These are phyloP conservation scores for Nakaseomyces bracarensis DNA, from an alignment of 1,139 yeast genomes.

Conservation along the genomic window DNA sequence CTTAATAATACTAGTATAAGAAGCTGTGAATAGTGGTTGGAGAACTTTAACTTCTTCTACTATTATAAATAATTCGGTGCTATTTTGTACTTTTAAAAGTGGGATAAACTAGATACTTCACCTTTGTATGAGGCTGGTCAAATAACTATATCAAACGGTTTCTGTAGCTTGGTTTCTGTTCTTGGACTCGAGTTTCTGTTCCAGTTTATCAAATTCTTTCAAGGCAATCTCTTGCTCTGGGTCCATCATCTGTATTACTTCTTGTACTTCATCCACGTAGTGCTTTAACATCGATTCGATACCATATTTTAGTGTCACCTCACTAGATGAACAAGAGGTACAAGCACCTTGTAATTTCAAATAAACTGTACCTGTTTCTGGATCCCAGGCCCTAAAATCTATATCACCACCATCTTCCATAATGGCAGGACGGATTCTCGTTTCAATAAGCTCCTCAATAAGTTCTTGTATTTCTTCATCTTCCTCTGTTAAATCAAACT, in stretches of 20 bases:
- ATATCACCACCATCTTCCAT: constrained; percentile 84
- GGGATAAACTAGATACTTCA: too few relatives aligned
- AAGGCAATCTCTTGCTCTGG: constrained; percentile 36
- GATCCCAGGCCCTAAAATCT: constrained; percentile 59
- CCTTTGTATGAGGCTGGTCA: too few relatives aligned
- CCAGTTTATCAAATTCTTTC: constrained; percentile 31
- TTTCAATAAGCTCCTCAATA: constrained; percentile 88
- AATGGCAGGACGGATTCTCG: constrained; percentile 91
- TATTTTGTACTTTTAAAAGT: too few relatives aligned
- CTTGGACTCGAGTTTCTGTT: constrained; percentile 22
- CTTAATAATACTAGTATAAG: neutral
- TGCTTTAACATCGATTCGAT: constrained; percentile 75
- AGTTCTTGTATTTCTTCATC: constrained; percentile 60
- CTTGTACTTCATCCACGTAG: constrained; percentile 69
- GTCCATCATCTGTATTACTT: constrained; percentile 52
- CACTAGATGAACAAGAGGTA: constrained; percentile 68
- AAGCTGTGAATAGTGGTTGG: neutral
- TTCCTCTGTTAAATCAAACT: constrained; percentile 33
- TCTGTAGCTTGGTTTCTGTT: neutral
- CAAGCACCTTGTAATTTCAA: constrained; percentile 70
- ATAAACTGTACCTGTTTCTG: constrained; percentile 56
- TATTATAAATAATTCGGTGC: too few relatives aligned
- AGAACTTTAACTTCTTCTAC: too few relatives aligned
- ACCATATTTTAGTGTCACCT: constrained; percentile 69
- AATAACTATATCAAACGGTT: too few relatives aligned